Evolutionary conservation across 1,139 yeast species (phyloP).

Genomic region (Blastobotrys elegans): DNA sequence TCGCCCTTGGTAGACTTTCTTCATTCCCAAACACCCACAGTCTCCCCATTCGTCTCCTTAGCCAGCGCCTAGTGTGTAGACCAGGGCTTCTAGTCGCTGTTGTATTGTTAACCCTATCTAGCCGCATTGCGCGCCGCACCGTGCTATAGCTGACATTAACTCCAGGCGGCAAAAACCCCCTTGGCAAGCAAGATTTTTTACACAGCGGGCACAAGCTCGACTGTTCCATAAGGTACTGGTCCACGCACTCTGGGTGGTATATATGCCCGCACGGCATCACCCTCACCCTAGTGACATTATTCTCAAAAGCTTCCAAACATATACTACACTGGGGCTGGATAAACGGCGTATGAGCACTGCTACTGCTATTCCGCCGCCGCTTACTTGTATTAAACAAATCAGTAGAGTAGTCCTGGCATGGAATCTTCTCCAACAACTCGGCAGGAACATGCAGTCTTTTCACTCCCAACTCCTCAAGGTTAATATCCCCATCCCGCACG

Average conservation of each 20-base stretch:
- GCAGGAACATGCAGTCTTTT: conserved; percentile 9
- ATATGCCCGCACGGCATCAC: conserved; percentile 12
- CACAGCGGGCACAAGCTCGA: conserved; percentile 15
- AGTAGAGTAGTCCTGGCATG: neutral
- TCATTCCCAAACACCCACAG: no score
- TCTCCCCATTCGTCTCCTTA: no score
- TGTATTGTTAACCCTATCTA: neutral
- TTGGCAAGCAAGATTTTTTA: conserved; percentile 8
- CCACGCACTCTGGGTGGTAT: conserved; percentile 12
- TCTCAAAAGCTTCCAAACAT: conserved; percentile 10
- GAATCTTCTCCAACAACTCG: conserved; percentile 1
- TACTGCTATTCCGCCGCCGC: neutral
- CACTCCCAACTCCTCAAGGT: conserved; percentile 14
- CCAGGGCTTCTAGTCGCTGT: neutral
- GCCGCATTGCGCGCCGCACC: conserved; percentile 10
- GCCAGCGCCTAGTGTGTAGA: no score
- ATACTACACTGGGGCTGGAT: conserved; percentile 11
- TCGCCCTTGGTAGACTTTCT: no score
- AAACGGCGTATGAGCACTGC: neutral
- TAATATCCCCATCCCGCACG: conserved; percentile 9
- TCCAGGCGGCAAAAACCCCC: conserved; percentile 13
- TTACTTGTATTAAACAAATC: neutral
- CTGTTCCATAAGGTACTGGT: neutral
- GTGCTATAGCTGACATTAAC: conserved; percentile 10
- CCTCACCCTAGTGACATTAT: neutral